phyloP scores from a whole-genome alignment of 2,329 filamentous ascomycete genomes.

The Ascochyta viciae-villosae region DNA sequence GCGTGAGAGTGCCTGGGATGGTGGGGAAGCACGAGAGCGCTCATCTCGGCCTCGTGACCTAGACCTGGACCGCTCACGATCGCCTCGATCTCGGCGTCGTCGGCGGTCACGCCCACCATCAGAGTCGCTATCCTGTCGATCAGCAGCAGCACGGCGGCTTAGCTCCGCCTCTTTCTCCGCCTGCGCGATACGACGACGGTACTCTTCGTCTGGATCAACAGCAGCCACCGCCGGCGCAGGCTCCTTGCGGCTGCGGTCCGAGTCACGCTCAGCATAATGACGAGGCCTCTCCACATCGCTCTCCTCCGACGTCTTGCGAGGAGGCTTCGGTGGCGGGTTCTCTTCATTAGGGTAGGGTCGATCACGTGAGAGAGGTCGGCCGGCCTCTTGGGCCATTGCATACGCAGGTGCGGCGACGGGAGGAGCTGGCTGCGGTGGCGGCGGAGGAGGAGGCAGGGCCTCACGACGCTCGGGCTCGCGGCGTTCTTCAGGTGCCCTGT shows the following conservation, averaged over 20 bases:
- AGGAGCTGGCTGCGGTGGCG: conserved; percentile 19
- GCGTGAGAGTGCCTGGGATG: conserved; percentile 33
- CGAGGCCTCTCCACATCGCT: conserved; percentile 46
- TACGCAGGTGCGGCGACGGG: conserved; percentile 22
- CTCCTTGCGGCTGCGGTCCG: conserved; percentile 42
- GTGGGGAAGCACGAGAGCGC: conserved; percentile 33
- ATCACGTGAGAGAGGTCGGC: conserved; percentile 38
- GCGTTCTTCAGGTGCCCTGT: conserved; percentile 25
- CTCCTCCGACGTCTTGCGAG: conserved; percentile 42
- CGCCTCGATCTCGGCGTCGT: conserved; percentile 40
- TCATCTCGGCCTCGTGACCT: conserved; percentile 37
- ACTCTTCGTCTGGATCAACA: conserved; percentile 59
- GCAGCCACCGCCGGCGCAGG: conserved; percentile 35
- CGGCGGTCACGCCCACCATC: conserved; percentile 46
- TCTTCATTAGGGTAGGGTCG: conserved; percentile 44
- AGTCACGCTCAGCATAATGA: conserved; percentile 47
- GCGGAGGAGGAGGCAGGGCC: conserved; percentile 22
- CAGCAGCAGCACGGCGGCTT: conserved; percentile 34
- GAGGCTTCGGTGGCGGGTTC: conserved; percentile 31
- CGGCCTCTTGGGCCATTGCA: conserved; percentile 11
- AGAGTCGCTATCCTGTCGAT: conserved; percentile 41
- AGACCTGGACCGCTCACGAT: conserved; percentile 30
- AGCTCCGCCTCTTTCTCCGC: conserved; percentile 56
- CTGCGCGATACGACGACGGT: conserved; percentile 56
- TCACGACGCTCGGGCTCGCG: conserved; percentile 29